These are phyloP conservation scores for Aschersonia sp. DNA, from an alignment of 2,329 filamentous ascomycete genomes.

Conservation along the genomic window DNA sequence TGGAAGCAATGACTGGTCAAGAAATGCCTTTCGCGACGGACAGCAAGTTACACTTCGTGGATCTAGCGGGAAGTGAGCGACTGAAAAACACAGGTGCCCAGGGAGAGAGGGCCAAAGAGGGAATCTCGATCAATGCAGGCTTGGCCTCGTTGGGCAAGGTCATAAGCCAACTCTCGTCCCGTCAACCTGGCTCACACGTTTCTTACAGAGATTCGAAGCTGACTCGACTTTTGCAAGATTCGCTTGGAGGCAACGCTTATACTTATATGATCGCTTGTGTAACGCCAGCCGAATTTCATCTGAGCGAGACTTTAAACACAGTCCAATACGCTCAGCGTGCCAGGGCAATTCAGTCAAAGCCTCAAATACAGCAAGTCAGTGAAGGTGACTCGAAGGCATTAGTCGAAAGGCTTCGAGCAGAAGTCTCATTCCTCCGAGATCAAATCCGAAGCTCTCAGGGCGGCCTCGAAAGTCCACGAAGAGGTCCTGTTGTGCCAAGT, in stretches of 20 bases:
- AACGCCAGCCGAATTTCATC: conserved; percentile 88
- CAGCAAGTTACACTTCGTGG: conserved; percentile 97
- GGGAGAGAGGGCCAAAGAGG: conserved; percentile 85
- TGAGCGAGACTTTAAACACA: conserved; percentile 95
- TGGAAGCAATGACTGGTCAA: conserved; percentile 58
- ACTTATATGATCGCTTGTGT: conserved; percentile 99
- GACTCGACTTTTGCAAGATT: conserved; percentile 89
- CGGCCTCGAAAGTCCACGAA: conserved; percentile 37
- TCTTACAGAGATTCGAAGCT: conserved; percentile 98
- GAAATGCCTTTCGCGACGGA: conserved; percentile 70
- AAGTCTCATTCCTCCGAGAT: conserved; percentile 84
- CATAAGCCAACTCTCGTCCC: conserved; percentile 91
- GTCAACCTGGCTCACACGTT: conserved; percentile 74
- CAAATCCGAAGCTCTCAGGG: conserved; percentile 77
- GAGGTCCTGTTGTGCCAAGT: conserved; percentile 35
- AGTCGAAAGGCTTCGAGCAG: conserved; percentile 85
- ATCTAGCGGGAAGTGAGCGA: conserved; percentile 90
- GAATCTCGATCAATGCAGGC: conserved; percentile 95
- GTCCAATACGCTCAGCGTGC: conserved; percentile 95
- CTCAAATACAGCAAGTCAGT: conserved; percentile 85
- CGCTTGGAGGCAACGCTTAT: conserved; percentile 88
- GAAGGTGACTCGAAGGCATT: conserved; percentile 88
- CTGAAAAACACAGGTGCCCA: conserved; percentile 95
- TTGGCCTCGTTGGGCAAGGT: conserved; percentile 92
- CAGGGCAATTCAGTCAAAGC: conserved; percentile 92